Conservation (phyloP, 208 protist species). For the Acanthamoeba triangularis region DNA sequence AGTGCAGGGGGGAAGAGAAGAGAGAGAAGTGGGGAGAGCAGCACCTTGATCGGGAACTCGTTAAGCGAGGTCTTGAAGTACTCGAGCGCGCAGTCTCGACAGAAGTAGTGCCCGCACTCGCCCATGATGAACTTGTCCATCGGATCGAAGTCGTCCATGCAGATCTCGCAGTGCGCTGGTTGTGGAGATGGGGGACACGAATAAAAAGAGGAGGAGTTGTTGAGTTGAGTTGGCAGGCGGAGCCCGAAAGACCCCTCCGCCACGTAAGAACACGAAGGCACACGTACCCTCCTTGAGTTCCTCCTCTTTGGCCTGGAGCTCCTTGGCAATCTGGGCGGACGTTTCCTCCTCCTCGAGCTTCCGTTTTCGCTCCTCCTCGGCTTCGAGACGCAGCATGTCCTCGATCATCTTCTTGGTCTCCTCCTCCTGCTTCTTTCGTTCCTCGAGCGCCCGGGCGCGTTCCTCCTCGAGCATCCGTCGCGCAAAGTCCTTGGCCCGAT, state of each 20-base stretch:
- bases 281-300: slow-evolving; percentile 52
- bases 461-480: slow-evolving; percentile 40
- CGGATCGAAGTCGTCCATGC: slow-evolving; percentile 70
- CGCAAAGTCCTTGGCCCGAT: slow-evolving; percentile 20
- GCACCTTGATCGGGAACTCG: slow-evolving; percentile 69
- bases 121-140: slow-evolving; percentile 77
- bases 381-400: slow-evolving; percentile 45
- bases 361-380: not conserved
- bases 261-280: not conserved
- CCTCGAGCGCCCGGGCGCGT: not conserved
- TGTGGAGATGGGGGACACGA: not conserved
- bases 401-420: not conserved
- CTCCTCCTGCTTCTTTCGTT: slow-evolving; percentile 27
- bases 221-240: not conserved
- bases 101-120: slow-evolving; percentile 55
- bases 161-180: slow-evolving; percentile 42
- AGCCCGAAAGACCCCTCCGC: not conserved
- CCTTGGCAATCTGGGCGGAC: slow-evolving; percentile 24
- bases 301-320: slow-evolving; percentile 69
- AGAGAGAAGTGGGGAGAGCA: not conserved
- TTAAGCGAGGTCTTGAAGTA: slow-evolving; percentile 52
- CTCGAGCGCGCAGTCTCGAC: slow-evolving; percentile 62
- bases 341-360: slow-evolving; percentile 20
- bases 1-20: not conserved
- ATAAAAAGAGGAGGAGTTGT: not conserved